Evolutionary conservation across 208 protist genomes (phyloP).

Genomic region (Vickermania spadyakhi): DNA sequence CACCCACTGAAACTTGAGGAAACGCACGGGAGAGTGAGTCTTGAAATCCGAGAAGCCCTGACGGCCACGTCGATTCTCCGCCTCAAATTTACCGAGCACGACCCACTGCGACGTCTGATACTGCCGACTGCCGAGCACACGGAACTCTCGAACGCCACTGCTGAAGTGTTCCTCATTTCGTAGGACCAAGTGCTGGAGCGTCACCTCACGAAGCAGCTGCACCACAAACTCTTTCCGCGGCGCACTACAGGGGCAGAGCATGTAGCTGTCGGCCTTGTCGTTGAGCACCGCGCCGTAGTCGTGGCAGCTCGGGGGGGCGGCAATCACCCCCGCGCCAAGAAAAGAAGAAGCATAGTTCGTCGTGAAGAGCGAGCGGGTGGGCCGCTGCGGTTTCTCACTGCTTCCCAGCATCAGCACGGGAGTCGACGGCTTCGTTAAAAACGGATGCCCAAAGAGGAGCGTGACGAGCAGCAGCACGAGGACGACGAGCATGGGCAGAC

Average conservation of each 20-base stretch:
- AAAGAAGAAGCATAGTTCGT: conserved; percentile 35
- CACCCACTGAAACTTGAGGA: conserved; percentile 24
- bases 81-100: conserved; percentile 22
- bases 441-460: too few relatives aligned
- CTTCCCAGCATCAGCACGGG: too few relatives aligned
- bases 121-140: conserved; percentile 19
- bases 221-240: conserved; percentile 21
- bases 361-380: conserved; percentile 7
- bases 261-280: conserved; percentile 27
- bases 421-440: too few relatives aligned
- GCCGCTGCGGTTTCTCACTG: not conserved
- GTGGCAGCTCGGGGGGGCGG: conserved; percentile 14
- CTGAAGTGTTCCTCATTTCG: conserved; percentile 28
- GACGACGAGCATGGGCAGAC: too few relatives aligned
- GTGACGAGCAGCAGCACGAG: too few relatives aligned
- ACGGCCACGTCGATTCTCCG: conserved; percentile 13
- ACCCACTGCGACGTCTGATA: conserved; percentile 30
- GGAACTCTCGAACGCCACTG: conserved; percentile 23
- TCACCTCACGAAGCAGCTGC: conserved; percentile 27
- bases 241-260: conserved; percentile 21
- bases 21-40: conserved; percentile 19
- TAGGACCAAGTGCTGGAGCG: conserved; percentile 17
- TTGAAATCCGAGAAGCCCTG: conserved; percentile 21
- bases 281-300: conserved; percentile 17
- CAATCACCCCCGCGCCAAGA: conserved; percentile 22